Evolutionary conservation across 371 early-diverging fungal species (phyloP), one percentile per base, ranked within the genome.

Genomic region (Mucor saturninus): DNA sequence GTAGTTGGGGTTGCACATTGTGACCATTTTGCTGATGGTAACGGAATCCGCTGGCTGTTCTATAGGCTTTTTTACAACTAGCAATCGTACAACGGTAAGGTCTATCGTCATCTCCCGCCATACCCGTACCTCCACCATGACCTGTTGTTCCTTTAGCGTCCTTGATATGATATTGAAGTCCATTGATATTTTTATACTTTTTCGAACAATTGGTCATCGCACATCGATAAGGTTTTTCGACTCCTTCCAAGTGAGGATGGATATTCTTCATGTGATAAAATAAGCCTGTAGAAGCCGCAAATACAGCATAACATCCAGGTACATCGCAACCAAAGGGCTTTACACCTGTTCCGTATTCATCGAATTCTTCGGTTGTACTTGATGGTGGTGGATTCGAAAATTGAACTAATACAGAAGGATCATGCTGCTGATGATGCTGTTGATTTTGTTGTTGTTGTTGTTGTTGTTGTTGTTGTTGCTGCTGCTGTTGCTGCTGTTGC

Each of bases 151-250:
- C 83, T 51, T 86, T 86, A 31, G 91, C 87, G 54, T 90, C 87
- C 48, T 86, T 86, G 37, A 95, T 82, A 61, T 95, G 96, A 69
- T 95, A 95, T 70, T 92, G 91, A 14, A 98, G 83, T 8, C 98
- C 98, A 66, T 94, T 96, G 67, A 92, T 84, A 74, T 97, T 97
- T 74, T 96, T 97, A 81, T 97, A 98, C 28, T 83, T 79, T 64
- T 92, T 94, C 37, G 83, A 80, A 62, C 97, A 97, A 2, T 84
- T 89, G 3, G 77, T 61, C 70, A 93, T 80, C 2, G 88, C 87
- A 63, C 98, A 98, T n/a, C 86, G 84, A 74, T 89, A 92, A 31
- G 92, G 90, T 61, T 86, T 88, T 21, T 56, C 68, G 35, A 84
- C 68, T 31, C 77, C 76, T 10, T 77, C 69, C 4, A 76, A 29